Conservation (phyloP, 257 asterid genomes). For the Capsicum rhomboideum region DNA sequence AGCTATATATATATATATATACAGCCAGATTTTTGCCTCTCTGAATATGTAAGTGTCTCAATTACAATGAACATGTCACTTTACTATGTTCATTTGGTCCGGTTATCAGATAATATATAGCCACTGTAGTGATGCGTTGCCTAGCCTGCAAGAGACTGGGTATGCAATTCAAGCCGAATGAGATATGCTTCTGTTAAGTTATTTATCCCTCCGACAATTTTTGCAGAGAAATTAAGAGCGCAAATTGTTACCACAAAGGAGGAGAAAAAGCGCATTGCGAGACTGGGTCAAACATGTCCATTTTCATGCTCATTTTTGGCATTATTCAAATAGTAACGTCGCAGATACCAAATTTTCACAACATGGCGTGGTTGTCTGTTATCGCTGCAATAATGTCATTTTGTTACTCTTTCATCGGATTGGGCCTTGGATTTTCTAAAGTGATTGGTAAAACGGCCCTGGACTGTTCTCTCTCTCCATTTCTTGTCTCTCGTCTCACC, state of each 20-base stretch:
- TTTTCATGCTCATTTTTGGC: slow-evolving; percentile 54
- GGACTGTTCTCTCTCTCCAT: neutral
- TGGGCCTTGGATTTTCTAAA: slow-evolving; percentile 66
- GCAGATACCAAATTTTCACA: slow-evolving; percentile 64
- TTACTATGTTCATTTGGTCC: neutral
- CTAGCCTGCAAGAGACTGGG: neutral
- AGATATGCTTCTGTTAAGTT: neutral
- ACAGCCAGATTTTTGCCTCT: neutral
- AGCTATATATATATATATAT: neutral
- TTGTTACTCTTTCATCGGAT: slow-evolving; percentile 48
- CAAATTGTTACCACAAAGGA: slow-evolving; percentile 63
- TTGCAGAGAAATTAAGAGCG: slow-evolving; percentile 65
- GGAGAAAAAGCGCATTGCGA: slow-evolving; percentile 49
- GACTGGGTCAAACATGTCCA: slow-evolving; percentile 28
- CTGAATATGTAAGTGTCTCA: neutral
- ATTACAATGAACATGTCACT: neutral
- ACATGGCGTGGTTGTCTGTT: slow-evolving; percentile 58
- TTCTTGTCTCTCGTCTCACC: too few species aligned
- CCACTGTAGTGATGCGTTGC: neutral
- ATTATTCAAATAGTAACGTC: slow-evolving; percentile 45
- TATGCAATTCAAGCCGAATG: neutral
- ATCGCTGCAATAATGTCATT: slow-evolving; percentile 75
- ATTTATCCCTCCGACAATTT: neutral
- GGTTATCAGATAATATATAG: neutral
- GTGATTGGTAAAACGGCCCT: slow-evolving; percentile 46